Base-by-base conservation (phyloP, 2,329 filamentous ascomycete genomes). In the Diplodia intermedia region DNA sequence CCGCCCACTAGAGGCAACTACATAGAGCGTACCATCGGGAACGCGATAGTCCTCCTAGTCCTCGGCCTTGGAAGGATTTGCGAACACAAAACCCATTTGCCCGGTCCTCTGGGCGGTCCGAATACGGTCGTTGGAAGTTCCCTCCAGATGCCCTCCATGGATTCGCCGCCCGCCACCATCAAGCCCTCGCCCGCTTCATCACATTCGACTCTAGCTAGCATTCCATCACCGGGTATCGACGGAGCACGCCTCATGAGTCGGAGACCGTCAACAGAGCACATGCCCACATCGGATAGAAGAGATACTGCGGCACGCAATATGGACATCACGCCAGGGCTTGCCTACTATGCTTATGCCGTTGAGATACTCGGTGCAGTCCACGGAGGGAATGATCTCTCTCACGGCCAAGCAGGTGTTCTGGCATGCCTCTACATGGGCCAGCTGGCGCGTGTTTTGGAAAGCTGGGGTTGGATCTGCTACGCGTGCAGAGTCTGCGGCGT, bases 381-480 rank as follows among this genome's bases (percentile, higher is more conserved):
- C 43, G 94, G 91, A 14, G 91, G 91, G 0, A 91, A 90, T 70
- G 91, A 91, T 53, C 83, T 98, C 69, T 89, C 91, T 71, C 91
- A 95, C 75, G 92, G 96, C 4, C 94, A 97, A 77, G 92, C 91
- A 8, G 89, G 90, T 72, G 87, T 98, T 29, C 85, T 98, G 56
- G 93, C 93, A 18, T 93, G 92, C 2, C 81, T 99, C 5, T 99
- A 97, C 76, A 90, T 94, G 70, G 93, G 93, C 3, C 95, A 98
- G 77, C 82, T 97, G 31, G 94, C 90, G 0, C 87, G 94, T 60
- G 91, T 96, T 0, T 83, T 97, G 72, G 92, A 97, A 75, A 98
- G 94, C 75, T 94, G 88, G 82, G 86, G 83, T 68, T 90, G 88
- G 87, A 89, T 90, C 69, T 85, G 81, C 50, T 33, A 33, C 31